Conservation (phyloP, 257 asterid species). For the Rauvolfia tetraphylla region DNA sequence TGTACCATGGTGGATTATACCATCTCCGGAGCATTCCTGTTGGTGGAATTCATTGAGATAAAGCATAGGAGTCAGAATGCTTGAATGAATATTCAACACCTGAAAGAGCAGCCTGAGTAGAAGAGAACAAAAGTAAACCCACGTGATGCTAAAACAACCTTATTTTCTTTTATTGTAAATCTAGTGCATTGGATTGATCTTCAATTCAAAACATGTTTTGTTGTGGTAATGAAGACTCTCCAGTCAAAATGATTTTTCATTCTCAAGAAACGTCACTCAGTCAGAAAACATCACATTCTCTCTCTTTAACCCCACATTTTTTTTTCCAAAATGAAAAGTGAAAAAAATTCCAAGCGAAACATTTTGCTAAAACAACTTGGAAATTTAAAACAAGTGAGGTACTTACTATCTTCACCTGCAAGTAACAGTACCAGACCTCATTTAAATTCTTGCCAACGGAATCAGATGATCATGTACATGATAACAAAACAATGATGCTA, state of each 20-base stretch:
- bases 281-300: too few relatives aligned
- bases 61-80: neutral
- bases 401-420: neutral
- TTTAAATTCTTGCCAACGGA: neutral
- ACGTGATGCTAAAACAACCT: neutral
- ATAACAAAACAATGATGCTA: neutral
- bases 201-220: too few relatives aligned
- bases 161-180: neutral
- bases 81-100: slow-evolving; percentile 6
- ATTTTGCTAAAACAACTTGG: neutral
- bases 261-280: too few relatives aligned
- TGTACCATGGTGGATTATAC: slow-evolving; percentile 95
- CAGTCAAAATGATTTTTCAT: too few relatives aligned
- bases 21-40: slow-evolving; percentile 87
- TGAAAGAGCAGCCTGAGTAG: slow-evolving; percentile 3
- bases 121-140: neutral
- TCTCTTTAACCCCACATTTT: too few relatives aligned
- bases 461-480: neutral
- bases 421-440: neutral
- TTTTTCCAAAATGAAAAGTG: too few relatives aligned
- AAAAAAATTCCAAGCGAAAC: neutral
- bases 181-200: neutral
- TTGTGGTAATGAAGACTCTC: too few relatives aligned
- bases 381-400: neutral
- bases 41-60: slow-evolving; percentile 21